A percentile compares a stretch with the other conserved stretches of the same genome.
These are phyloP conservation scores for Arthromyces matolae DNA, from an alignment of 768 basidiomycete species.

Conservation along the genomic window DNA sequence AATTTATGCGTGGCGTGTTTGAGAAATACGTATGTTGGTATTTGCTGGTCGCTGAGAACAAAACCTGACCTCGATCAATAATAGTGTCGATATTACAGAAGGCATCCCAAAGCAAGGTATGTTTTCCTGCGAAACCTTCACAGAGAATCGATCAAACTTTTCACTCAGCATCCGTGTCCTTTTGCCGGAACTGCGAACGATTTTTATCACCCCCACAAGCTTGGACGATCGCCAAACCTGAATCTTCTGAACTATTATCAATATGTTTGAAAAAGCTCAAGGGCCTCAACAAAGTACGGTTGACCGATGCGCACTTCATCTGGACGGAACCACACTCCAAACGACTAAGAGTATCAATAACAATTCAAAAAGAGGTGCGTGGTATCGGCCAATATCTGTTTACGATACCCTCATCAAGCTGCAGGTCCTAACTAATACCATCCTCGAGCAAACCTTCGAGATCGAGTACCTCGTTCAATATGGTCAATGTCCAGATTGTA, in stretches of 20 bases:
- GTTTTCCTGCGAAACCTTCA: conserved; percentile 15
- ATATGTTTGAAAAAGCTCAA: conserved; percentile 95
- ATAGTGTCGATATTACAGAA: conserved; percentile 93
- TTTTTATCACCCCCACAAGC: conserved; percentile 87
- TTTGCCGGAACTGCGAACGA: conserved; percentile 94
- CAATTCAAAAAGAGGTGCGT: conserved; percentile 95
- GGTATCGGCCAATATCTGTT: neutral
- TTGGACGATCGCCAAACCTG: conserved; percentile 84
- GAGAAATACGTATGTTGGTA: conserved; percentile 65
- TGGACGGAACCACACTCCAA: conserved; percentile 99
- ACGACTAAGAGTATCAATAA: conserved; percentile 86
- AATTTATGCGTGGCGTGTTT: conserved; percentile 89
- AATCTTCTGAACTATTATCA: conserved; percentile 90
- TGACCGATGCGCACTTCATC: conserved; percentile 98
- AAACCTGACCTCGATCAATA: neutral
- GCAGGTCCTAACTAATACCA: conserved; percentile 90
- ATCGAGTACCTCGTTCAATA: conserved; percentile 93
- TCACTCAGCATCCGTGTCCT: conserved; percentile 74
- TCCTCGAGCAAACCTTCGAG: conserved; percentile 96
- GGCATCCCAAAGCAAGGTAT: conserved; percentile 93
- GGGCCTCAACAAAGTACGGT: conserved; percentile 86
- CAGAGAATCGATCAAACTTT: neutral
- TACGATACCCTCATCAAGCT: neutral
- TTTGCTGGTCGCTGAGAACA: too few relatives aligned
- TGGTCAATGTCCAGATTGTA: conserved; percentile 92